Conservation (phyloP, 2,329 filamentous ascomycete species). For the Ilyonectria robusta region DNA sequence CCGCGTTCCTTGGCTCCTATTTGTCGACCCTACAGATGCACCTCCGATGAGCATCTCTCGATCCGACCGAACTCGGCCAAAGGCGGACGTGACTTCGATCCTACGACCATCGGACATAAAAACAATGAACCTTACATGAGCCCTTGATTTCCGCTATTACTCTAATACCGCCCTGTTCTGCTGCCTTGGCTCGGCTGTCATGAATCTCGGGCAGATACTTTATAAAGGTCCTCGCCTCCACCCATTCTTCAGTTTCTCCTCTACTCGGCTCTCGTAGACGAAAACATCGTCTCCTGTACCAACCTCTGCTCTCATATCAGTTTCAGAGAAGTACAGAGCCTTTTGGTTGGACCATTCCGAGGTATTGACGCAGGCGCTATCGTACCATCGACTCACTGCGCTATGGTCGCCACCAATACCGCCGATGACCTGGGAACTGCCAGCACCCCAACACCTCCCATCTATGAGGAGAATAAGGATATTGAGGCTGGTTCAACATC, state of each 20-base stretch:
- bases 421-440: constrained; percentile 31
- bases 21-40: not conserved
- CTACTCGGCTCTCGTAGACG: not conserved
- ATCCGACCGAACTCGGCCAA: not conserved
- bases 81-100: not conserved
- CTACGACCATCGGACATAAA: not conserved
- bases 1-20: not conserved
- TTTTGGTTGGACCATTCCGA: not conserved
- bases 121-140: too few relatives aligned
- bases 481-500: constrained; percentile 41
- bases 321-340: not conserved
- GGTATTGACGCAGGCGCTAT: not conserved
- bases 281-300: not conserved
- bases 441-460: constrained; percentile 17
- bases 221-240: not conserved
- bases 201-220: not conserved
- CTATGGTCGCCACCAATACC: constrained; percentile 28
- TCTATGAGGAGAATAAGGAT: constrained; percentile 32
- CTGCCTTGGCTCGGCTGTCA: not conserved
- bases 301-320: too few relatives aligned
- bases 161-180: not conserved
- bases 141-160: not conserved
- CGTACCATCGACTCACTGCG: constrained; percentile 3
- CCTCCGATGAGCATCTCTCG: not conserved
- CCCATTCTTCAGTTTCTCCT: not conserved